phyloP scores from a whole-genome alignment of 495 filamentous ascomycete species.

The Penicillium pancosmium region DNA sequence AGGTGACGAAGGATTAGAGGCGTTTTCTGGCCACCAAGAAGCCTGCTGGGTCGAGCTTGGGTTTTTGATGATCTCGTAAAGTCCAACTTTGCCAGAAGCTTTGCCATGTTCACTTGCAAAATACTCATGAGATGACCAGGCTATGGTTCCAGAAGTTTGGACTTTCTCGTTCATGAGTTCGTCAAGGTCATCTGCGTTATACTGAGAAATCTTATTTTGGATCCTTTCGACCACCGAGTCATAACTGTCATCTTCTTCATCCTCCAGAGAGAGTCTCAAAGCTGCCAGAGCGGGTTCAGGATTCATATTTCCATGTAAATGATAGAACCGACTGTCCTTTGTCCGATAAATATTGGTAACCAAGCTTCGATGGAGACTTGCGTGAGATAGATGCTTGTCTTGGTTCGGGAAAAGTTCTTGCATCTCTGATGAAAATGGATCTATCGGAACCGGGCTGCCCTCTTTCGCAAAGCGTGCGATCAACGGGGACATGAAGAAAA shows the following conservation, averaged over 20 bases:
- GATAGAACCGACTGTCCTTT: conserved; percentile 55
- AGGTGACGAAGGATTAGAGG: conserved; percentile 10
- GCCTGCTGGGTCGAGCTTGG: conserved; percentile 34
- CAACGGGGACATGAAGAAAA: not conserved
- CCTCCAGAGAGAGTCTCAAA: conserved; percentile 38
- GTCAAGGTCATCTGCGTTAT: conserved; percentile 36
- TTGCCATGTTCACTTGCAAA: conserved; percentile 50
- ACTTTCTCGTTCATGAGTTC: conserved; percentile 47
- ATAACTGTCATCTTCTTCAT: not conserved
- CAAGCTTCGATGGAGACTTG: conserved; percentile 1
- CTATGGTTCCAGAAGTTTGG: conserved; percentile 57
- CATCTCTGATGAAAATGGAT: not conserved
- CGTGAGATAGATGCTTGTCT: not conserved
- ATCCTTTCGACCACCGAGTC: conserved; percentile 4
- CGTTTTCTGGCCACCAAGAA: conserved; percentile 43
- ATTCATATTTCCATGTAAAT: conserved; percentile 56
- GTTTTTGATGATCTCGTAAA: conserved; percentile 47
- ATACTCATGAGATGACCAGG: conserved; percentile 50
- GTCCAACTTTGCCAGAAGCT: conserved; percentile 49
- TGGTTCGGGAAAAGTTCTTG: not conserved
- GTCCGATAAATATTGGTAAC: conserved; percentile 56
- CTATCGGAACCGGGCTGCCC: not conserved
- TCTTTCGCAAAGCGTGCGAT: not conserved
- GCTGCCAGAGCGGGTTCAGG: conserved; percentile 43
- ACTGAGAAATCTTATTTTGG: conserved; percentile 7